Percentiles rank a stretch among this genome's conserved stretches.
Conservation (phyloP, 2,329 filamentous ascomycete genomes). For the Stemphylium vesicarium region DNA sequence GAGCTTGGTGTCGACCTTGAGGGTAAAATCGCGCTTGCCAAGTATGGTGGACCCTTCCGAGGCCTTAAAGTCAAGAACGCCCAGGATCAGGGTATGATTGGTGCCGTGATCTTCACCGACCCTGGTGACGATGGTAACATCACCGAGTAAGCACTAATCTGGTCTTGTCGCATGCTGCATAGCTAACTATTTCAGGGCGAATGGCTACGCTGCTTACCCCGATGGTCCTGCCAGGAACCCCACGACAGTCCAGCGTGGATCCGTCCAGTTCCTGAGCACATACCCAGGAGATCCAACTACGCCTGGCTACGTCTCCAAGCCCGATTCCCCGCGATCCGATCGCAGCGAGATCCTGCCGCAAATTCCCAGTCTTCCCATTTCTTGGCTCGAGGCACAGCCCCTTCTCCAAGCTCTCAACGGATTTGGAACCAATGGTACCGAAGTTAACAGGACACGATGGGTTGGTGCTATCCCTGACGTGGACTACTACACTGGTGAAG, state of each 20-base stretch:
- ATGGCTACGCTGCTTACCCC: slow-evolving; percentile 54
- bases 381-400: slow-evolving; percentile 79
- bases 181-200: slow-evolving; percentile 30
- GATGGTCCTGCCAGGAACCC: slow-evolving; percentile 54
- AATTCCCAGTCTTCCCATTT: slow-evolving; percentile 87
- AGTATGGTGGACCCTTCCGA: slow-evolving; percentile 55
- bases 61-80: slow-evolving; percentile 58
- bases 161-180: not conserved
- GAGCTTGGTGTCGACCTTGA: slow-evolving; percentile 53
- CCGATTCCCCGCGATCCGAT: slow-evolving; percentile 74
- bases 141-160: slow-evolving; percentile 39
- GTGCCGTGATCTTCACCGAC: slow-evolving; percentile 55
- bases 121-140: slow-evolving; percentile 56
- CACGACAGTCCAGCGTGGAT: slow-evolving; percentile 54
- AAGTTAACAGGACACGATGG: slow-evolving; percentile 50
- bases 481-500: slow-evolving; percentile 49
- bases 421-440: slow-evolving; percentile 66
- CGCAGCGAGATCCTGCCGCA: slow-evolving; percentile 69
- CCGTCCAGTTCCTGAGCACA: slow-evolving; percentile 66
- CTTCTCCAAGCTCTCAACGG: slow-evolving; percentile 84
- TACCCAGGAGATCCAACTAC: slow-evolving; percentile 53
- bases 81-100: slow-evolving; percentile 54
- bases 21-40: slow-evolving; percentile 57
- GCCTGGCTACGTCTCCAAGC: slow-evolving; percentile 78
- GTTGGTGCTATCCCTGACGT: slow-evolving; percentile 46